Base-by-base conservation (phyloP, 129 eudicot genomes). In the Calendula officinalis region DNA sequence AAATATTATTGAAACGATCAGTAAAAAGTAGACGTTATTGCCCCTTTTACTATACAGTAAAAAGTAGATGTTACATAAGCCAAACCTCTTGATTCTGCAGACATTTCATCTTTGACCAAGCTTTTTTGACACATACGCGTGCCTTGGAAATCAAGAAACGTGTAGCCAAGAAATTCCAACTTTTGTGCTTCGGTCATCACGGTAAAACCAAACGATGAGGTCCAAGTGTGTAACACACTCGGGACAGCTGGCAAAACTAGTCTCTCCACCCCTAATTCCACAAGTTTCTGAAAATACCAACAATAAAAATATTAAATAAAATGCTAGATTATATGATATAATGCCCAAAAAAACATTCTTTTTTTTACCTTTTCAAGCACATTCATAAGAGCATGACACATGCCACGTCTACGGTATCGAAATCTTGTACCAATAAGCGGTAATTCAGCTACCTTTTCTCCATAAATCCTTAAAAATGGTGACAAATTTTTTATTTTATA, bases 391-490 rank as follows among this genome's bases (percentile, higher is more conserved):
- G 91, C 61, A 8, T 90, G 95, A 69, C 99, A 94, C 99, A 94
- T 94, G 54, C 99, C 99, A 53, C 64, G 84, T 58, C 92, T 81
- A 27, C 99, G 99, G 73, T 75, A 84, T 45, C 82, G 79, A 67
- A 83, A 80, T 49, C 97, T 87, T 43, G 99, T 94, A 34, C 84
- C 99, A 45, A 94, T 71, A 59, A 94, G 86, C 32, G 99, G 99
- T 11, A 94, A 75, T 68, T 94, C 99, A 11, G 99, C 99, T 44
- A 89, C 92, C 71, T 78, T 83, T 70, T 82, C 83, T 33, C 97
- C 97, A 70, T 85, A 82, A 62, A 94, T 75, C 82, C 99, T 94
- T 71, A 7, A 62, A 56, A 43, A 51, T 8, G 5, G 51, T 42
- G 58, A 50, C 52, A 66, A 65, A 7, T 27, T 49, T 15, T 46